Percentiles rank a stretch among this genome's conserved stretches.
phyloP scores from a whole-genome alignment of 495 filamentous ascomycete species.

The Cairneyella variabilis region DNA sequence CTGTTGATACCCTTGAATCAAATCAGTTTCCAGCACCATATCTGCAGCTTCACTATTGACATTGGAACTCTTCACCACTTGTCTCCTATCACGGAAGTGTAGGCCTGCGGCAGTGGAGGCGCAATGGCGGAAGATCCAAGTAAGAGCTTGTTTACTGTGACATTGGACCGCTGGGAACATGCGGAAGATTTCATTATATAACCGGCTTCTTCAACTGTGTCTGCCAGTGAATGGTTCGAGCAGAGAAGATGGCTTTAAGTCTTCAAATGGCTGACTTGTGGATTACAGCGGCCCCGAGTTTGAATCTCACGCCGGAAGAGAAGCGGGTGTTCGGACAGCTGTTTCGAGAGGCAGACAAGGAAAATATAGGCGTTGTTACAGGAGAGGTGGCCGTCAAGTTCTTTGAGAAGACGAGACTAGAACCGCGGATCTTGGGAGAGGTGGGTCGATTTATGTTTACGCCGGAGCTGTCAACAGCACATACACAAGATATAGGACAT shows the following conservation, averaged over 20 bases:
- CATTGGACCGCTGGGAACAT: neutral
- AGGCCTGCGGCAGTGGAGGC: conserved; percentile 15
- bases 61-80: conserved; percentile 1
- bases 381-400: conserved; percentile 96
- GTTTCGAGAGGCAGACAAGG: conserved; percentile 84
- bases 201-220: neutral
- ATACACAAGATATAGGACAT: neutral
- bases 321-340: conserved; percentile 90
- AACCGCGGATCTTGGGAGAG: conserved; percentile 83
- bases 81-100: neutral
- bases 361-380: conserved; percentile 88
- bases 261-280: neutral
- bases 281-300: conserved; percentile 54
- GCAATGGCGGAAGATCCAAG: conserved; percentile 30
- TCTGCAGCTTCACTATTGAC: conserved; percentile 17
- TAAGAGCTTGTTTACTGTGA: conserved; percentile 24
- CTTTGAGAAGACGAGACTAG: conserved; percentile 91
- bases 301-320: conserved; percentile 88
- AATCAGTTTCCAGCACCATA: neutral
- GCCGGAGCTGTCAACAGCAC: neutral
- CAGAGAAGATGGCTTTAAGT: neutral
- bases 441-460: conserved; percentile 42
- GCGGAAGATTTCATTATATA: neutral
- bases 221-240: neutral
- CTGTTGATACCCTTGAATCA: conserved; percentile 1